Conservation (phyloP, 75 land plant species). For the Picea glauca region DNA sequence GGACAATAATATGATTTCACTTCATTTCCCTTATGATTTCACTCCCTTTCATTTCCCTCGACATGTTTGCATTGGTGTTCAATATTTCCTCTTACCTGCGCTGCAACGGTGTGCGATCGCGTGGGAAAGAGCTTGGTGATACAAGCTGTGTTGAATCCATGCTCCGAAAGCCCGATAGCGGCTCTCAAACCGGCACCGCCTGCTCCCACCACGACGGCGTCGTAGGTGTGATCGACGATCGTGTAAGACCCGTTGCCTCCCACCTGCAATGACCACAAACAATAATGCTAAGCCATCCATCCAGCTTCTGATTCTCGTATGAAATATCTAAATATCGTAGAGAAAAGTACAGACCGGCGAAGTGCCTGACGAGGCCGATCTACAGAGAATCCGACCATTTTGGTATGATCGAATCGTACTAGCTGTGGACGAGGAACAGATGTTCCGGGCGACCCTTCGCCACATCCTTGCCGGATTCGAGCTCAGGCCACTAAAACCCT, state of each 20-base stretch:
- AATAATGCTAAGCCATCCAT: too few relatives aligned
- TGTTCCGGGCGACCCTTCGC: constrained; percentile 1
- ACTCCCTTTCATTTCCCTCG: too few relatives aligned
- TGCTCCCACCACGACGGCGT: constrained; percentile 96
- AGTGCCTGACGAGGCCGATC: constrained; percentile 4
- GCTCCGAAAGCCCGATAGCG: constrained; percentile 96
- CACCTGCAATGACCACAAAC: too few relatives aligned
- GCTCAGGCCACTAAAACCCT: not conserved
- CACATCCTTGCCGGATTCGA: constrained; percentile 5
- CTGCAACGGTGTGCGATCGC: constrained; percentile 97
- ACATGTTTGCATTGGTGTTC: too few relatives aligned
- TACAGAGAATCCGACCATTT: not conserved
- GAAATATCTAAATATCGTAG: too few relatives aligned
- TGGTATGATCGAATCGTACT: not conserved
- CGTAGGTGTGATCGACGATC: constrained; percentile 93
- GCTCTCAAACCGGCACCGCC: constrained; percentile 98
- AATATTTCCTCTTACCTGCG: constrained; percentile 61
- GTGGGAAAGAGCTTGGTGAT: constrained; percentile 99
- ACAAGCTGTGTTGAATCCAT: constrained; percentile 96
- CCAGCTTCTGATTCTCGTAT: too few relatives aligned
- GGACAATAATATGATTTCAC: too few relatives aligned
- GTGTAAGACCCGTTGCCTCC: constrained; percentile 45
- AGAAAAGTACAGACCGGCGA: not conserved
- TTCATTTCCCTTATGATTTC: too few relatives aligned
- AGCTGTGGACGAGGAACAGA: not conserved